Percentiles rank a stretch among this genome's conserved stretches.
Conservation (phyloP, 257 asterid genomes). For the Nyctanthes arbortristis region DNA sequence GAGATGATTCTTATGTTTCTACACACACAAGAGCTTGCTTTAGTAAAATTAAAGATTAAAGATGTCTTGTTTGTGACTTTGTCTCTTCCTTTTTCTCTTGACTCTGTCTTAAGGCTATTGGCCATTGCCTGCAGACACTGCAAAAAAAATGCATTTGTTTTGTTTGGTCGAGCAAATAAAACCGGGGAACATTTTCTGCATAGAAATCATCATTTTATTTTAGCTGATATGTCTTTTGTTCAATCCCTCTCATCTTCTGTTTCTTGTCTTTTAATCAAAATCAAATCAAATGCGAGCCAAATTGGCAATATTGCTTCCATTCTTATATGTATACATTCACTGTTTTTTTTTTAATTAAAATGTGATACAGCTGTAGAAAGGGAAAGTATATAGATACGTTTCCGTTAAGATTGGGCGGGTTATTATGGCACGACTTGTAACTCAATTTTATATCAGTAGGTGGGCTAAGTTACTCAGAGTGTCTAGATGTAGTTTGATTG, state of each 20-base stretch:
- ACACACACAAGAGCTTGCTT: too few relatives aligned
- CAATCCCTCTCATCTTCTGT: constrained; percentile 31
- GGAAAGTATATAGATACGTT: too few relatives aligned
- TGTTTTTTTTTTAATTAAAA: background rate
- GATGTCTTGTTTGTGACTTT: constrained; percentile 19
- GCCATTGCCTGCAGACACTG: constrained; percentile 32
- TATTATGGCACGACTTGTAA: background rate
- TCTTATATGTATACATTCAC: background rate
- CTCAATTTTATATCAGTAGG: too few relatives aligned
- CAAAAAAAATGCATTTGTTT: constrained; percentile 24
- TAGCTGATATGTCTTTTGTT: constrained; percentile 22
- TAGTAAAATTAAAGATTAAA: too few relatives aligned
- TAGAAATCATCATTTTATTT: constrained; percentile 40
- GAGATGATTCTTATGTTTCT: too few relatives aligned
- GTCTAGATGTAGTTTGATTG: too few relatives aligned
- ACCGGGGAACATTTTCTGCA: constrained; percentile 54
- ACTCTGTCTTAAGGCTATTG: constrained; percentile 30
- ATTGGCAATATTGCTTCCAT: too few relatives aligned
- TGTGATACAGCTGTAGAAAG: background rate
- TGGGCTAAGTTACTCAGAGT: too few relatives aligned
- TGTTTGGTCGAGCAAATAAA: constrained; percentile 34
- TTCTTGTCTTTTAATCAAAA: constrained; percentile 30
- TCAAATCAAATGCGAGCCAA: background rate
- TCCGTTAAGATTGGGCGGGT: background rate
- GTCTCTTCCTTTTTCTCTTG: constrained; percentile 17